A percentile compares a stretch with the other conserved stretches of the same genome.
Conservation (phyloP, 164 flowering plant species). For the Stephania cephalantha region DNA sequence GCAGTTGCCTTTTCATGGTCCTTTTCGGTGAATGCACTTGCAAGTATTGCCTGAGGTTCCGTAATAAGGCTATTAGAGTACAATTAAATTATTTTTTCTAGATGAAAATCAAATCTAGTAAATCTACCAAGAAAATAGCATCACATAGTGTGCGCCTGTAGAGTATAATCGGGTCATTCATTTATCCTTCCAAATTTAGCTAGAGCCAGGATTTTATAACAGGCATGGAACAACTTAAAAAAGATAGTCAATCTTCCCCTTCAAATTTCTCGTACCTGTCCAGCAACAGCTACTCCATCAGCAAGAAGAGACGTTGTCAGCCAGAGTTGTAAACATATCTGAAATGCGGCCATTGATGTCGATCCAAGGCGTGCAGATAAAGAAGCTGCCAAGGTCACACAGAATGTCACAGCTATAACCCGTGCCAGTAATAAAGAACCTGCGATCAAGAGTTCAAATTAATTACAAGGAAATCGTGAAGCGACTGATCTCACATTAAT, state of each 20-base stretch:
- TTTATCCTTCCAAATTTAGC: not conserved
- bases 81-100: no score
- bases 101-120: no score
- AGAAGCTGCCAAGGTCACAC: constrained; percentile 90
- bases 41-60: constrained; percentile 67
- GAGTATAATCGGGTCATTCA: not conserved
- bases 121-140: no score
- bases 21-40: constrained; percentile 74
- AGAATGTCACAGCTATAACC: constrained; percentile 78
- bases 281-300: constrained; percentile 85
- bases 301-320: constrained; percentile 81
- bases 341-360: constrained; percentile 93
- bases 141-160: no score
- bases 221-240: not conserved
- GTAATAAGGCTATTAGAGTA: not conserved
- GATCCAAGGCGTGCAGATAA: constrained; percentile 83
- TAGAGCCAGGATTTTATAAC: not conserved
- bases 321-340: constrained; percentile 90
- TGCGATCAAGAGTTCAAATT: constrained; percentile 17
- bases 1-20: constrained; percentile 56
- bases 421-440: constrained; percentile 61
- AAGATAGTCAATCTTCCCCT: not conserved
- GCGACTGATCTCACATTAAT: not conserved
- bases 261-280: constrained; percentile 42
- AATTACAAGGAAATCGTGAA: not conserved